Base-by-base conservation (phyloP, 257 asterid genomes). In the Salvia hispanica region DNA sequence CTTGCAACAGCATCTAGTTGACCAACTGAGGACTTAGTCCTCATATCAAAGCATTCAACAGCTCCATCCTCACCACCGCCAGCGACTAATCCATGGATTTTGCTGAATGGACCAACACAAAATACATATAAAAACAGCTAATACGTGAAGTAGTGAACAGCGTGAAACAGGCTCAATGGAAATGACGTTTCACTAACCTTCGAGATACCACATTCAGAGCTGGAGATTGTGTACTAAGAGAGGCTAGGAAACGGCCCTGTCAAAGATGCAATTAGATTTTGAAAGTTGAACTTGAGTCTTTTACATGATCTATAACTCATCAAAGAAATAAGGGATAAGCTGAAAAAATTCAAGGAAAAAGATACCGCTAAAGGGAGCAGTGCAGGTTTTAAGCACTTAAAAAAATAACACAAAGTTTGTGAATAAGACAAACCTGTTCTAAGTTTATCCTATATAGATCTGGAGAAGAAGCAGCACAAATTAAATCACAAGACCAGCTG, bases 401-500 rank as follows among this genome's bases (percentile, higher is more conserved):
- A 54, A 42, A 52, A 53, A 18, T 18, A 14, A 39, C 8, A 44
- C 15, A 53, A 75, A 75, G 76, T 51, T 61, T 58, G 59, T 51
- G 15, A 40, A 50, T 39, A 51, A 45, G 58, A 68, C 78, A 74
- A 72, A 92, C 98, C 98, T 88, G 96, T 74, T 90, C 97, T 47
- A 93, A 74, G 67, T 93, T 93, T 72, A 93, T 93, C 84, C 99
- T 88, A 72, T 93, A 93, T 36, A 93, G 82, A 67, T 93, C 97
- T 51, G 99, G 96, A 59, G 99, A 93, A 15, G 99, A 93, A 67
- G 99, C 97, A 54, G 99, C 99, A 80, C 99, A 93, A 43, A 90
- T 64, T 76, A 93, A 64, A 81, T 93, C 97, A 81, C 99, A 90
- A n/a, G 95, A 90, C 99, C 97, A 90, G 78, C 80, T 51, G 81